A percentile compares a stretch with the other conserved stretches of the same genome.
Conservation (phyloP, 305 asterid species). For the Solanum hybrid region DNA sequence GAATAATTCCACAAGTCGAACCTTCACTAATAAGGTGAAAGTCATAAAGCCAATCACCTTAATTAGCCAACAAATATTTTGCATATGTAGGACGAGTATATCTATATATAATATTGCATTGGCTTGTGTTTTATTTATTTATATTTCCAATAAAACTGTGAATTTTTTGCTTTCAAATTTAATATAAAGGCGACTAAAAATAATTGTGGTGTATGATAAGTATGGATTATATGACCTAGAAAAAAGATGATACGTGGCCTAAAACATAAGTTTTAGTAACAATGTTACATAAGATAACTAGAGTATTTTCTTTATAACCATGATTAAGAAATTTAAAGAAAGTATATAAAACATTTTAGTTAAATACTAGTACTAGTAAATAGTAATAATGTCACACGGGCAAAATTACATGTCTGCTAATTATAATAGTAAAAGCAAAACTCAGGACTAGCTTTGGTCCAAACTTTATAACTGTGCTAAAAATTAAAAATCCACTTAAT, state of each 20-base stretch:
- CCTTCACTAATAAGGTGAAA: background rate
- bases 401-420: background rate
- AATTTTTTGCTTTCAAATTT: background rate
- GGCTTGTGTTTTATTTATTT: background rate
- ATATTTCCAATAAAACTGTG: background rate
- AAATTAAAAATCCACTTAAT: background rate
- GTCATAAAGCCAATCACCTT: background rate
- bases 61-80: background rate
- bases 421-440: background rate
- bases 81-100: background rate
- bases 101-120: background rate
- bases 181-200: background rate
- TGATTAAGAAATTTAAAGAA: background rate
- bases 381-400: background rate
- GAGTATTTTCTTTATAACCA: background rate
- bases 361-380: too few relatives aligned
- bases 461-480: background rate
- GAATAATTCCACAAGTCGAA: background rate
- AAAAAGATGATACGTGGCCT: background rate
- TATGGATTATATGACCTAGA: background rate
- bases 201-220: background rate
- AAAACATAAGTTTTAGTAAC: background rate
- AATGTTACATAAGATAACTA: background rate
- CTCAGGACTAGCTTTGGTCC: background rate
- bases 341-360: background rate